Conservation (phyloP, 441 rosid species). For the Adansonia gregorii region DNA sequence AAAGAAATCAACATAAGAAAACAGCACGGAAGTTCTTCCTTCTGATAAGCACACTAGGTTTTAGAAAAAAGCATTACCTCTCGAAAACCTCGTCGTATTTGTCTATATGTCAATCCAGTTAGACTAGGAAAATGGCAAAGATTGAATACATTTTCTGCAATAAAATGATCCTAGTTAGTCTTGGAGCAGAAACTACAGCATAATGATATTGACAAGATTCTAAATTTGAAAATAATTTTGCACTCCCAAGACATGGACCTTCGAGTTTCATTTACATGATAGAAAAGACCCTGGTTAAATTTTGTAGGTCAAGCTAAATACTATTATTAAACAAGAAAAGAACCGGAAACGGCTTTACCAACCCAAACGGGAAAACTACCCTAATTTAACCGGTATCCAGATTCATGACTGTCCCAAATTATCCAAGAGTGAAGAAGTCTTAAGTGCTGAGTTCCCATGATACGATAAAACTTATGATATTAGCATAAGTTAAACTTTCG, state of each 20-base stretch:
- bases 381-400: background rate
- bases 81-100: conserved; percentile 70
- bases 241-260: background rate
- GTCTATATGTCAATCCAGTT: conserved; percentile 68
- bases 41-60: conserved; percentile 18
- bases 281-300: background rate
- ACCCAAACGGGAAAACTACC: background rate
- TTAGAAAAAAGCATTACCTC: conserved; percentile 52
- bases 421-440: background rate
- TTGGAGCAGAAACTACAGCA: background rate
- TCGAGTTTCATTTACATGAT: background rate
- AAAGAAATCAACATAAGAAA: conserved; percentile 35
- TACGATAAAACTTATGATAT: background rate
- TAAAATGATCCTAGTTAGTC: conserved; percentile 38
- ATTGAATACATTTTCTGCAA: conserved; percentile 95
- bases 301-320: background rate
- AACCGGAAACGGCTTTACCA: background rate
- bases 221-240: conserved; percentile 9
- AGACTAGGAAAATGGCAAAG: conserved; percentile 74
- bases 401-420: background rate
- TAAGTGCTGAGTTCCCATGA: background rate
- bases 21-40: conserved; percentile 22
- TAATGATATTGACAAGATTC: background rate
- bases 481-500: background rate
- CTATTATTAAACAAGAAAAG: background rate